Base-by-base conservation (phyloP, 208 protist species). In the Naegleria gruberi region DNA sequence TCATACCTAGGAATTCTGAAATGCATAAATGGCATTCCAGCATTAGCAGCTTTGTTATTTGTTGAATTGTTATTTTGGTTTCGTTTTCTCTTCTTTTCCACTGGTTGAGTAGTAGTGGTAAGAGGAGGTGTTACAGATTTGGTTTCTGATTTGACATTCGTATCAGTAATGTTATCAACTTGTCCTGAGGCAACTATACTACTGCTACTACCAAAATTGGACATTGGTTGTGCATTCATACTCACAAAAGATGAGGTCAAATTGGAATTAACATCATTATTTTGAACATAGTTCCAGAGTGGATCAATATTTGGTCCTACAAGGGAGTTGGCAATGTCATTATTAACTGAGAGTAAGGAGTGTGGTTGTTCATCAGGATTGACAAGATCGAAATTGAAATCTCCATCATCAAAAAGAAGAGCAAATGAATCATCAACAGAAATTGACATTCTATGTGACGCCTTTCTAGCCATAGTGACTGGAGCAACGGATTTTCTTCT, bases 1-100 rank as follows among this genome's bases (percentile, higher is more conserved):
- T 88, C 84, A 88, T 88, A 88, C 43, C 84, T n/a, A 51, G 84
- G 84, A 65, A 88, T 88, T 65, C 84, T 88, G 65, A 88, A 88
- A 30, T 88, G 84, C 84, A 88, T 88, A 30, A 88, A 88, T 26
- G 82, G 82, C 42, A 86, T 47, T 10, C 34, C 34, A 0, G 19
- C 26, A 45, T 7, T 7, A 15, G 17, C 17, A 10, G 51, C 15
- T 81, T 37, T 37, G 6, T 81, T 81, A n/a, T 15, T 47, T 51
- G 8, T 47, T 51, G 43, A n/a, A 30, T 17, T 7, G 26, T 37
- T 42, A 17, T 88, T 6, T 88, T 34, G 30, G 41, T 40, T 6
- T 88, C 45, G 5, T 57, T 55, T 88, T n/a, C 43, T 51, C 19
- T 87, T 87, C 83, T 87, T 87, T 77, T 77, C 30, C 34, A 7